Evolutionary conservation across 1,284 basidiomycete genomes (phyloP).

Genomic region (Cryptococcus deneoformans): DNA sequence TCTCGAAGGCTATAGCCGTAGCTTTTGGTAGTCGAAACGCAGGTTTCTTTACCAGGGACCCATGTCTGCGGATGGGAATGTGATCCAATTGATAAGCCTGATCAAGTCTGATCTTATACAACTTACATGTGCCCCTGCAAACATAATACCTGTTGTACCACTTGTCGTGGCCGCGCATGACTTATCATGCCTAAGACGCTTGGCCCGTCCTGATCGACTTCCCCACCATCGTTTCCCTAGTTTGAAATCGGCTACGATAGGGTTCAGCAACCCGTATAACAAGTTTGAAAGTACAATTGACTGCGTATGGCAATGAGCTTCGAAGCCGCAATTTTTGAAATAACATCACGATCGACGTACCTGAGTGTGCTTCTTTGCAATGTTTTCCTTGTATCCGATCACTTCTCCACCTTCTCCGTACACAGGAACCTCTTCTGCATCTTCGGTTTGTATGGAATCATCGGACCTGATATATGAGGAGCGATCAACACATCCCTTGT

Average conservation of each 20-base stretch:
- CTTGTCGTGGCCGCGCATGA: slow-evolving; percentile 3
- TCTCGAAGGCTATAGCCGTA: slow-evolving; percentile 3
- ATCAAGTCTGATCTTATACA: neutral
- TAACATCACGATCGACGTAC: neutral
- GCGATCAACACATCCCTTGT: slow-evolving; percentile 1
- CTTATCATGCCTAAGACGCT: neutral
- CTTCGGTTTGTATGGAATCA: neutral
- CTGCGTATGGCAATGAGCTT: neutral
- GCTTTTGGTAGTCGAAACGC: neutral
- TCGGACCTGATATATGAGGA: neutral
- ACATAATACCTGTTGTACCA: neutral
- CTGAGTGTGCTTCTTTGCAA: neutral
- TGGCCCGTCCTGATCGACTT: neutral
- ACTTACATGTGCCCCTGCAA: slow-evolving; percentile 9
- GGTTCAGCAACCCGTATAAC: neutral
- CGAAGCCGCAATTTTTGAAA: neutral
- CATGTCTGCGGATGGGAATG: neutral
- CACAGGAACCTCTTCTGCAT: neutral
- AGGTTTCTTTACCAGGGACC: neutral
- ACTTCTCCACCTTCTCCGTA: neutral
- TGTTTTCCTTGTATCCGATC: neutral
- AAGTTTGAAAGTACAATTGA: slow-evolving; percentile 6
- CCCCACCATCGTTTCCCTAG: slow-evolving; percentile 2
- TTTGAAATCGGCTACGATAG: slow-evolving; percentile 7
- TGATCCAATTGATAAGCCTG: neutral